Base-by-base conservation (phyloP, 192 early-diverging fungal species). In the Gaertneriomyces semiglobifer region DNA sequence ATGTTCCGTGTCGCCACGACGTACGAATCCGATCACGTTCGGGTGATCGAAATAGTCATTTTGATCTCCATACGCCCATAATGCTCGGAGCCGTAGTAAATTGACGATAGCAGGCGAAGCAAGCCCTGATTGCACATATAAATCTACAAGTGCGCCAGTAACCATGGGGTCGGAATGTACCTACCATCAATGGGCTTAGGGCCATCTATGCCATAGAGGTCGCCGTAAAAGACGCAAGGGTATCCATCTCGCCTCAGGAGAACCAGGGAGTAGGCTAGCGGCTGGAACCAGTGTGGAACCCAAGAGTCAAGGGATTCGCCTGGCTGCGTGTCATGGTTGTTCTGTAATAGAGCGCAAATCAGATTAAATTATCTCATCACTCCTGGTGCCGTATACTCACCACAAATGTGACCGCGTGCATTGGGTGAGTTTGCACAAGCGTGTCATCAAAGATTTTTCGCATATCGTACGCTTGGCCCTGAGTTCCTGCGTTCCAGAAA, bases 171-270 rank as follows among this genome's bases (percentile, higher is more conserved):
- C 25, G 25, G 25, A 33, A 3, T n/a, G 12, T 11, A 20, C 19
- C 25, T 33, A 33, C 25, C 25, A 53, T 71, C 20, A 65, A 70
- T 40, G 65, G 71, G 66, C 51, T 61, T 41, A 50, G 65, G 51
- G 64, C 66, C 60, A 64, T 57, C 16, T 69, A 70, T 56, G 40
- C 79, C 79, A 44, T 78, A 81, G 43, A 77, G 58, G 58, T 81
- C 79, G 0, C 76, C 73, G 60, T 78, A 81, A 57, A 81, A 81
- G 6, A 81, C 58, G 52, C 79, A 81, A 6, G 76, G 79, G 62
- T 71, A 78, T 40, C 79, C 79, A 39, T 81, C 76, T 18, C 71
- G 67, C 7, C 79, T 70, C 11, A 65, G 56, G 4, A 77, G 56
- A 39, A 58, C 62, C 61, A 80, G 72, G 46, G 79, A 70, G 5